Percentiles rank a stretch among this genome's conserved stretches.
phyloP scores from a whole-genome alignment of 305 asterid genomes.

The Vinca major region DNA sequence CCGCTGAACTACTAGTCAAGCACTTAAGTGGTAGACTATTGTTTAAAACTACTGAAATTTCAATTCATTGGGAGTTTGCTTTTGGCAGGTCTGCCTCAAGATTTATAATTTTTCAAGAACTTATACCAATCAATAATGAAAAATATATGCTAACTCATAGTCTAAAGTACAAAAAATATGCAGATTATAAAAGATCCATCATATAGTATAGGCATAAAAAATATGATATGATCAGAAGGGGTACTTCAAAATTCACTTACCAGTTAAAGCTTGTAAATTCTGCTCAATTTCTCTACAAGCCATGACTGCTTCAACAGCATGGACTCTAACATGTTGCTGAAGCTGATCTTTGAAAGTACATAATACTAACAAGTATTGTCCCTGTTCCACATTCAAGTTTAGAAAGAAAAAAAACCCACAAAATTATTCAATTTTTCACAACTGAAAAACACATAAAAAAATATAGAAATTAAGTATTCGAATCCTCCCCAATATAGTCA shows the following conservation, averaged over 20 bases:
- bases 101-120: background rate
- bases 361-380: conserved; percentile 74
- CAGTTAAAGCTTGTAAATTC: conserved; percentile 69
- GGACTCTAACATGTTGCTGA: conserved; percentile 96
- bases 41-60: conserved; percentile 2
- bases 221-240: conserved; percentile 1
- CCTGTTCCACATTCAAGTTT: conserved; percentile 34
- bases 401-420: background rate
- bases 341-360: conserved; percentile 90
- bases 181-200: background rate
- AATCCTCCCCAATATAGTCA: no score
- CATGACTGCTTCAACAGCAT: conserved; percentile 96
- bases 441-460: background rate
- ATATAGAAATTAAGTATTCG: no score
- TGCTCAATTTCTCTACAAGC: conserved; percentile 96
- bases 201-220: background rate
- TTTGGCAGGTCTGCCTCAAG: background rate
- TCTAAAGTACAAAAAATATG: background rate
- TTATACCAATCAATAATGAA: background rate
- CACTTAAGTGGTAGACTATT: no score
- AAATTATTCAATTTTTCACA: background rate
- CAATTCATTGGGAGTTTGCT: conserved; percentile 7
- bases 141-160: conserved; percentile 10
- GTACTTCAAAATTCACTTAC: conserved; percentile 21
- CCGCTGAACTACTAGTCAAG: no score